Evolutionary conservation across 306 rosid genomes (phyloP).

Genomic region (Vicia faba): DNA sequence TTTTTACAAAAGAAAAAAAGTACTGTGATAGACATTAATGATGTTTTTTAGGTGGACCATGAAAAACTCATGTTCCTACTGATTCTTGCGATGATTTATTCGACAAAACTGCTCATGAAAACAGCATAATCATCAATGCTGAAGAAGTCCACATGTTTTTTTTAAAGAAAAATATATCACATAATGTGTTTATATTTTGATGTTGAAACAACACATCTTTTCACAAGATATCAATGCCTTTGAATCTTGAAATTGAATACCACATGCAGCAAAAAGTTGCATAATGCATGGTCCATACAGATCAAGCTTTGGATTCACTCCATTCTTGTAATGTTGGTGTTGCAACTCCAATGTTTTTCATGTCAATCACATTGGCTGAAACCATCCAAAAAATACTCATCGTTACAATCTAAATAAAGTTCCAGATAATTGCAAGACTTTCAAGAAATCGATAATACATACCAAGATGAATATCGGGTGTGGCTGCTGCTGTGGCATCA

Average conservation of each 20-base stretch:
- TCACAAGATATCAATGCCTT: constrained; percentile 6
- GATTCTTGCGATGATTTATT: too few species aligned
- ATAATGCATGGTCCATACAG: constrained; percentile 16
- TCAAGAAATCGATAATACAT: constrained; percentile 27
- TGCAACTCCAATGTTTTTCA: constrained; percentile 79
- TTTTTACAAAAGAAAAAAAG: too few species aligned
- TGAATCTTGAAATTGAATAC: constrained; percentile 32
- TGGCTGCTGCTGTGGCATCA: constrained; percentile 94
- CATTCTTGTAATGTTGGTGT: constrained; percentile 67
- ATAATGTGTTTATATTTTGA: too few species aligned
- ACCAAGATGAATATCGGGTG: constrained; percentile 74
- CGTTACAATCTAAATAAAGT: not conserved
- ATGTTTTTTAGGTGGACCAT: too few species aligned
- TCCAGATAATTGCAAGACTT: too few species aligned
- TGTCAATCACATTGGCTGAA: constrained; percentile 81
- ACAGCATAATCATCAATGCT: too few species aligned
- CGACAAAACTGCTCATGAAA: too few species aligned
- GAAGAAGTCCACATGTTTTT: too few species aligned
- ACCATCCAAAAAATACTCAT: constrained; percentile 39
- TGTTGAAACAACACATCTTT: not conserved
- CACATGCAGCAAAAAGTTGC: constrained; percentile 18
- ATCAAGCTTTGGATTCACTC: constrained; percentile 54
- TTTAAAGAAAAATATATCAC: too few species aligned
- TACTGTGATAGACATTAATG: too few species aligned
- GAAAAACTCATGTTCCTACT: too few species aligned